Percentiles rank a stretch among this genome's conserved stretches.
These are phyloP conservation scores for Theobroma grandiflorum DNA, from an alignment of 441 rosid genomes.

Conservation along the genomic window DNA sequence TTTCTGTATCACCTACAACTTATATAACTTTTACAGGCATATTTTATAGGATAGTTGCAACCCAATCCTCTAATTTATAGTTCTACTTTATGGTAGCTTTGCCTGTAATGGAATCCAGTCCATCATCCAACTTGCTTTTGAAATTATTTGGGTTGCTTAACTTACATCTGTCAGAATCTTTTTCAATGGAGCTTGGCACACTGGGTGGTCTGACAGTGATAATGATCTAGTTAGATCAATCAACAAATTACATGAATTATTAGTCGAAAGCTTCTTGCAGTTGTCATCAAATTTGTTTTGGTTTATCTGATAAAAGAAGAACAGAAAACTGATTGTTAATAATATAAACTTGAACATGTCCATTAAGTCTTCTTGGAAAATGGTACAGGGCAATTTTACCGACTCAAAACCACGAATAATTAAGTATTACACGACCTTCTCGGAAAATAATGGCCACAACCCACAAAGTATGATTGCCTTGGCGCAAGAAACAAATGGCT, in stretches of 20 bases:
- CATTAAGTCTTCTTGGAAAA: no score
- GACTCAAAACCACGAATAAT: constrained; percentile 23
- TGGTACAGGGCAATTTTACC: neutral
- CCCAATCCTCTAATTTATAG: neutral
- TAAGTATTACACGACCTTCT: constrained; percentile 22
- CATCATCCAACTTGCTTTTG: no score
- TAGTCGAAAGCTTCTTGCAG: no score
- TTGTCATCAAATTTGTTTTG: no score
- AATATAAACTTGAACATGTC: no score
- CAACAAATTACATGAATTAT: no score
- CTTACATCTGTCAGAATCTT: no score
- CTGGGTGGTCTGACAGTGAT: no score
- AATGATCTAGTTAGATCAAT: no score
- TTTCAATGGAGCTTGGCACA: no score
- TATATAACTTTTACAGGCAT: neutral
- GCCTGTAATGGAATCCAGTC: no score
- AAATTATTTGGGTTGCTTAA: no score
- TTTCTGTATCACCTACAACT: neutral
- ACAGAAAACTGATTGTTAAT: neutral
- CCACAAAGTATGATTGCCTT: neutral
- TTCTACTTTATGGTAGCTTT: neutral
- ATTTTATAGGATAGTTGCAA: neutral
- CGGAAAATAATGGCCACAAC: neutral
- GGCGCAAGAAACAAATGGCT: constrained; percentile 14
- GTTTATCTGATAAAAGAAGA: neutral